Evolutionary conservation across 169 alveolate genomes (phyloP).

Genomic region (Eimeria tenella): DNA sequence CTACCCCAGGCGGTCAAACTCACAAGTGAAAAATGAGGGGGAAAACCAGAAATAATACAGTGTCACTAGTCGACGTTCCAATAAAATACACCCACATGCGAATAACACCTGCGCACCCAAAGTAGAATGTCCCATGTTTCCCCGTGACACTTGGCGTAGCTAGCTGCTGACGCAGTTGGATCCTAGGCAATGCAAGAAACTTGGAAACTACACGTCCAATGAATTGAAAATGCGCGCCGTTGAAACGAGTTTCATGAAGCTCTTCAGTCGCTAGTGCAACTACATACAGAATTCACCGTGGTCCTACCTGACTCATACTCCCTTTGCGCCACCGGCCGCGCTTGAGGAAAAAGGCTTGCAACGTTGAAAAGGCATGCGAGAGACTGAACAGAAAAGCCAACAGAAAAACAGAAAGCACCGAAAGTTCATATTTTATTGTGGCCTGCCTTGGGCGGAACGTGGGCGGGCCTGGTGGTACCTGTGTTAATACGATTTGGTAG

Average conservation of each 20-base stretch:
- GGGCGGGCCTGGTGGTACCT: conserved; percentile 11
- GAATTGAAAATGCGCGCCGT: neutral
- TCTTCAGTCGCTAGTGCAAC: neutral
- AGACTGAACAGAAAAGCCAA: conserved; percentile 34
- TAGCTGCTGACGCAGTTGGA: too few relatives aligned
- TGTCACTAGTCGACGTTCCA: conserved; percentile 59
- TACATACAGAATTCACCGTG: neutral
- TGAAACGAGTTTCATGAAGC: neutral
- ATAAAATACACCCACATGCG: conserved; percentile 73
- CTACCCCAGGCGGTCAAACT: neutral
- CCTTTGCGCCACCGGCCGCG: conserved; percentile 72
- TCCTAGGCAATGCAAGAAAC: too few relatives aligned
- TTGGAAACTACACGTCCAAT: too few relatives aligned
- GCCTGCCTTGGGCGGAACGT: neutral
- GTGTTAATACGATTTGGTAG: conserved; percentile 60
- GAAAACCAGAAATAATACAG: conserved; percentile 26
- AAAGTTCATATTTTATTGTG: neutral
- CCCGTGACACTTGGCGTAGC: too few relatives aligned
- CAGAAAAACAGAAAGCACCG: neutral
- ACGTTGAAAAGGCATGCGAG: conserved; percentile 50
- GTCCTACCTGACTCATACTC: conserved; percentile 56
- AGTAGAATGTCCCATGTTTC: neutral
- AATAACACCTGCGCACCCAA: conserved; percentile 66
- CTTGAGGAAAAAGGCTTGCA: conserved; percentile 67
- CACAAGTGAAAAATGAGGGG: conserved; percentile 69